phyloP scores from a whole-genome alignment of 352 stramenopile species.

The Phytophthora citrophthora region DNA sequence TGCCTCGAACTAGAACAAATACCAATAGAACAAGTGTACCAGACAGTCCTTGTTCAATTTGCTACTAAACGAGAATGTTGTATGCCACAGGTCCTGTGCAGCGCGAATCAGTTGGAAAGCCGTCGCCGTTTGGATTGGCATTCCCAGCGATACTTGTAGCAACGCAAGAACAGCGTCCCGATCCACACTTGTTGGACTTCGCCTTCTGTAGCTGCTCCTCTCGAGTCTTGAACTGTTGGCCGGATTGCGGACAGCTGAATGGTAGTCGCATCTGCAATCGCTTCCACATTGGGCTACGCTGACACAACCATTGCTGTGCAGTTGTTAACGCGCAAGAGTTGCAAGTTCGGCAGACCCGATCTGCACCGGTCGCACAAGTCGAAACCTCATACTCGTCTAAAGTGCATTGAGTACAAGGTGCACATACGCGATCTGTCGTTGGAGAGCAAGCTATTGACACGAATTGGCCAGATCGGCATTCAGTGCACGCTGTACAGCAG shows the following conservation, averaged over 20 bases:
- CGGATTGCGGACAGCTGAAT: slow-evolving; percentile 68
- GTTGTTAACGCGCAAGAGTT: slow-evolving; percentile 73
- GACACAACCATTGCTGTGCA: slow-evolving; percentile 62
- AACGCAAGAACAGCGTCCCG: slow-evolving; percentile 73
- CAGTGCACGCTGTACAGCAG: slow-evolving; percentile 56
- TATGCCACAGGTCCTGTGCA: slow-evolving; percentile 71
- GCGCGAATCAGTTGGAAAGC: slow-evolving; percentile 67
- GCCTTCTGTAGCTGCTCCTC: slow-evolving; percentile 65
- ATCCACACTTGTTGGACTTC: slow-evolving; percentile 79
- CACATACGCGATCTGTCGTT: slow-evolving; percentile 65
- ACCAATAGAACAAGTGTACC: slow-evolving; percentile 17
- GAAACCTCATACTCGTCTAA: slow-evolving; percentile 75
- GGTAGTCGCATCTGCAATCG: slow-evolving; percentile 64
- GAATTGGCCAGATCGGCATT: slow-evolving; percentile 65
- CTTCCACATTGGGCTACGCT: slow-evolving; percentile 66
- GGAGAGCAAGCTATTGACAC: slow-evolving; percentile 50
- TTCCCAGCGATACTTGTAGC: slow-evolving; percentile 68
- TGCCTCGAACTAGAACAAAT: slow-evolving; percentile 14
- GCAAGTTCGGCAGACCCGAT: slow-evolving; percentile 77
- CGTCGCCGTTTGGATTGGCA: slow-evolving; percentile 74
- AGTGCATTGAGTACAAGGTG: slow-evolving; percentile 67
- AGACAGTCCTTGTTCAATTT: too few species aligned
- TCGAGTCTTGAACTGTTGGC: slow-evolving; percentile 62
- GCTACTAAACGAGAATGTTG: slow-evolving; percentile 59
- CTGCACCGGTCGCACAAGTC: slow-evolving; percentile 50